phyloP scores from a whole-genome alignment of 345 rosid genomes.

The Bruguiera gymnorhiza region DNA sequence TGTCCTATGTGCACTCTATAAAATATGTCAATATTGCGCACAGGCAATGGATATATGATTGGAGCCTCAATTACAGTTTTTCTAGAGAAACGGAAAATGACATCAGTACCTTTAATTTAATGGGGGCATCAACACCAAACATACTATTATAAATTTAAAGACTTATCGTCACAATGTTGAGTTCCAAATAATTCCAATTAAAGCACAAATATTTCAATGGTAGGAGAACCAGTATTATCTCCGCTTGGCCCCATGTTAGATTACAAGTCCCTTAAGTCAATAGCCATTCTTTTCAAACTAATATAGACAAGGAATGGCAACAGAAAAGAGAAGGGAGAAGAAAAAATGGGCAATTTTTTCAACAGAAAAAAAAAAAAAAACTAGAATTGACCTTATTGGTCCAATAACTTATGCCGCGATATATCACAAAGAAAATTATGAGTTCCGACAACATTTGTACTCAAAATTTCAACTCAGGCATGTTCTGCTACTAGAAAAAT shows the following conservation, averaged over 20 bases:
- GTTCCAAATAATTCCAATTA: background rate
- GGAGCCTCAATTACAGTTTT: background rate
- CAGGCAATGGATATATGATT: background rate
- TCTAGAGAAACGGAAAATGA: background rate
- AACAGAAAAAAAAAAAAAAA: constrained; percentile 1
- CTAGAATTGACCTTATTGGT: constrained; percentile 3
- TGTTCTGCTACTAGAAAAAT: constrained; percentile 21
- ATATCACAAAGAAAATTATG: constrained; percentile 8
- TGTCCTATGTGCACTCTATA: too few species aligned
- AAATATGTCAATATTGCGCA: background rate
- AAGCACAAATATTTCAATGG: constrained; percentile 20
- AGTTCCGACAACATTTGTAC: constrained; percentile 5
- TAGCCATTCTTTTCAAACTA: background rate
- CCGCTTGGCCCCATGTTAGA: constrained; percentile 18
- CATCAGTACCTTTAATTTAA: background rate
- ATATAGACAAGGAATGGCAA: background rate
- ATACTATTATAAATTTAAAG: background rate
- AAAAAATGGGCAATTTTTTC: background rate
- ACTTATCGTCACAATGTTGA: background rate
- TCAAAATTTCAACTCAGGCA: background rate
- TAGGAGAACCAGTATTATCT: constrained; percentile 26
- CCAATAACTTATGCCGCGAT: constrained; percentile 11
- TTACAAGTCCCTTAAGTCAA: constrained; percentile 23
- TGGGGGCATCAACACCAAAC: background rate
- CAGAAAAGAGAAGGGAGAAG: background rate